Evolutionary conservation across 148 eudicot species (phyloP), one percentile per base, ranked within the genome.

Genomic region (Polygonum aviculare): DNA sequence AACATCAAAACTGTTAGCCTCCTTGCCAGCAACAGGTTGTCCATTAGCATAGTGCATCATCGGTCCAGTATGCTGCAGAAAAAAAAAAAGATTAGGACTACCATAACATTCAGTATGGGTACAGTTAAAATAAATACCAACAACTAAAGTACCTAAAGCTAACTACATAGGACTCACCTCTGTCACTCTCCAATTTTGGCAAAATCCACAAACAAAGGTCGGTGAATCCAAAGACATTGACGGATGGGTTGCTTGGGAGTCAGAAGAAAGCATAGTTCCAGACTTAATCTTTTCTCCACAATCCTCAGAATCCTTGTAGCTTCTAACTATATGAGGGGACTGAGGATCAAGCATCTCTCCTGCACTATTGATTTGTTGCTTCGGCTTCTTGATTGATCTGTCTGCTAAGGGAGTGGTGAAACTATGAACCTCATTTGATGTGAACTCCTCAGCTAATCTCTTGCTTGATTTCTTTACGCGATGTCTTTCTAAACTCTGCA

Each of bases 11-110:
- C 72, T 78, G 44, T 74, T 78, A 54, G 83, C 81, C 26, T 82
- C 88, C 31, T 77, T 81, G 80, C 87, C 89, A 65, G 70, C 79
- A 22, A 92, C 94, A 80, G 82, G 86, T 78, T 84, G 87, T 51
- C 96, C 97, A 77, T 88, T 74, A 73, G 82, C 83, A 87, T 87
- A 95, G 79, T 90, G 89, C 82, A 86, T 74, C 92, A 92, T 79
- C 51, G 77, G 82, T 71, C 97, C 98, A 76, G 90, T 84, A 69
- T 78, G 87, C 98, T 94, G 74, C 18, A 86, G 74, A 76, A 12
- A 74, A 78, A 76, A 54, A 44, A 54, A 12, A 65, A 49, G 63
- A 57, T 57, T 36, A 35, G 2, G 21, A 67, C 39, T 16, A 67
- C 21, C 21, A 67, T 36, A 36, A 36, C 15, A 31, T 67, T 36